These are phyloP conservation scores for Suhomyces panamericanus DNA, from an alignment of 1,139 yeast genomes.

Conservation along the genomic window DNA sequence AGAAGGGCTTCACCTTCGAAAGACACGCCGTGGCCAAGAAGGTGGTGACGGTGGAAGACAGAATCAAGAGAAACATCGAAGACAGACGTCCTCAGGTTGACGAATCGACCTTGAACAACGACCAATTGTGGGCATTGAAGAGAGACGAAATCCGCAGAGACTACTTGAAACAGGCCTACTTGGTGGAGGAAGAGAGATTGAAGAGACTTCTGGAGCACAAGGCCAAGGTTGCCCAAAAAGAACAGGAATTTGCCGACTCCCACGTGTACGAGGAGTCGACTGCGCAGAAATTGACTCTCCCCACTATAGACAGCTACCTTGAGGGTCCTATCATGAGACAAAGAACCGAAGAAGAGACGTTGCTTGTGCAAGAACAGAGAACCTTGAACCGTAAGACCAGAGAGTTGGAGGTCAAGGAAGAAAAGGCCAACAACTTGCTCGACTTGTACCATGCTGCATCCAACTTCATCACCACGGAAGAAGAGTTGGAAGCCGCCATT, in stretches of 20 bases:
- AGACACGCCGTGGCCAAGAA: slow-evolving; percentile 50
- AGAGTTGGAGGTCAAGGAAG: slow-evolving; percentile 37
- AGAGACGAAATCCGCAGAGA: slow-evolving; percentile 72
- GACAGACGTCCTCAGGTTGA: slow-evolving; percentile 39
- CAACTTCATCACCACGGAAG: slow-evolving; percentile 64
- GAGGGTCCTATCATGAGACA: slow-evolving; percentile 69
- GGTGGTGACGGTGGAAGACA: slow-evolving; percentile 57
- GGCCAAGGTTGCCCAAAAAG: slow-evolving; percentile 26
- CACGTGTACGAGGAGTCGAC: slow-evolving; percentile 27
- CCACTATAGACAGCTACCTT: slow-evolving; percentile 71
- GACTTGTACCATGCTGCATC: slow-evolving; percentile 72
- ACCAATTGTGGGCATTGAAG: slow-evolving; percentile 55
- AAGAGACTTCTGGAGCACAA: slow-evolving; percentile 32
- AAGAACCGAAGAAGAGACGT: slow-evolving; percentile 69
- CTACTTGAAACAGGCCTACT: slow-evolving; percentile 66
- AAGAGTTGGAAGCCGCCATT: slow-evolving; percentile 57
- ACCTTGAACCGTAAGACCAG: slow-evolving; percentile 34
- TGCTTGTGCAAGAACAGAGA: slow-evolving; percentile 33
- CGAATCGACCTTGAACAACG: slow-evolving; percentile 38
- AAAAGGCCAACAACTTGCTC: slow-evolving; percentile 57
- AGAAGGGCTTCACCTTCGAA: slow-evolving; percentile 44
- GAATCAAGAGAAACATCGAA: slow-evolving; percentile 55
- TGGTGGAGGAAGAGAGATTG: slow-evolving; percentile 46
- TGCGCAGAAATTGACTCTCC: slow-evolving; percentile 68
- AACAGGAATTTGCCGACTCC: slow-evolving; percentile 25